These are phyloP conservation scores for Aegilops umbellulata DNA, from an alignment of 176 grass and related monocot species.

Conservation along the genomic window DNA sequence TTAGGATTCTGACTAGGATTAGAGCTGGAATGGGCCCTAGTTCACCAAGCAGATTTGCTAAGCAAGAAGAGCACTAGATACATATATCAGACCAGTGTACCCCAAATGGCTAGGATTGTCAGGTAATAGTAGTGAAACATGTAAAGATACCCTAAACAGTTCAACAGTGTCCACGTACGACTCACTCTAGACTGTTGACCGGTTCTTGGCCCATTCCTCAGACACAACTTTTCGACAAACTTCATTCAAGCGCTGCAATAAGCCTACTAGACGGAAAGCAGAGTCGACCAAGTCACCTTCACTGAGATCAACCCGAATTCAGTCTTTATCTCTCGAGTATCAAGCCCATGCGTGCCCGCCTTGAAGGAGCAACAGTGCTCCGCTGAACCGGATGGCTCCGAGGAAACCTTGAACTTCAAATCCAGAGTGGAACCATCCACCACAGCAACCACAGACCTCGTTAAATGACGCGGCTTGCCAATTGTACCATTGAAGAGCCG, in stretches of 20 bases:
- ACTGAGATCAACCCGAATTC: background rate
- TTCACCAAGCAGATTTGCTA: too few relatives aligned
- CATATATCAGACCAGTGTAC: background rate
- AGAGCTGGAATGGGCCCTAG: too few relatives aligned
- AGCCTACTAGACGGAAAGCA: background rate
- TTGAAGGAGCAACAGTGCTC: conserved; percentile 11
- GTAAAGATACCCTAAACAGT: too few relatives aligned
- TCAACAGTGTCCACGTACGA: background rate
- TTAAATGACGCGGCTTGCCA: background rate
- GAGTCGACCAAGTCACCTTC: conserved; percentile 19
- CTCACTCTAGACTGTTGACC: background rate
- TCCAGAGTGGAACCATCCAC: background rate
- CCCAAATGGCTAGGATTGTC: background rate
- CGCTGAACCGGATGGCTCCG: background rate
- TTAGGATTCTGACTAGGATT: too few relatives aligned
- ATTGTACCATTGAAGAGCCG: background rate
- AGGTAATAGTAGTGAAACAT: background rate
- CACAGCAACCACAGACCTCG: conserved; percentile 14
- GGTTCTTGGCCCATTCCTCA: background rate
- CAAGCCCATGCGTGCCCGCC: background rate
- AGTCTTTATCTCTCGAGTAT: background rate
- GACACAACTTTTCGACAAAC: background rate
- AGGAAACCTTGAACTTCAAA: conserved; percentile 12
- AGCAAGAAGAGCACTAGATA: background rate
- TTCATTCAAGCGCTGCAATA: background rate